Conservation (phyloP, 2,329 filamentous ascomycete species). For the Fusarium chlamydosporum region DNA sequence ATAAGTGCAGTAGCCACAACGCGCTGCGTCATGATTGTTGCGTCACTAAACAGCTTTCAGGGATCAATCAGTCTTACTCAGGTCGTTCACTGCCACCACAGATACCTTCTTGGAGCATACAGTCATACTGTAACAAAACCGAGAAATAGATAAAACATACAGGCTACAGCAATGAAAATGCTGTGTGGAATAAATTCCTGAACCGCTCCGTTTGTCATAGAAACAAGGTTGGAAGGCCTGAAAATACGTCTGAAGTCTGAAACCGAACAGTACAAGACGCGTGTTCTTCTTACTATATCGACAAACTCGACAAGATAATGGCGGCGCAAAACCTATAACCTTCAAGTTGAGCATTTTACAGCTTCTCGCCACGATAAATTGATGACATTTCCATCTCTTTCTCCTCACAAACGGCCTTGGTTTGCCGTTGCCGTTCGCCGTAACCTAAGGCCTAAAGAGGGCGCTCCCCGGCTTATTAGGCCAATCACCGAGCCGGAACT, state of each 20-base stretch:
- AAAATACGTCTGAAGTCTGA: background rate
- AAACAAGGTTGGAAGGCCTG: background rate
- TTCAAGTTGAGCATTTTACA: background rate
- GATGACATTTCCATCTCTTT: constrained; percentile 25
- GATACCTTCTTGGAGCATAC: constrained; percentile 1
- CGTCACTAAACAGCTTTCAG: constrained; percentile 36
- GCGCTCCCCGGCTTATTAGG: constrained; percentile 36
- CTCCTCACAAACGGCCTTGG: constrained; percentile 28
- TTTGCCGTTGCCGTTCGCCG: constrained; percentile 17
- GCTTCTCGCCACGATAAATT: constrained; percentile 31
- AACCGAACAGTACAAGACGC: background rate
- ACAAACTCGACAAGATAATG: background rate
- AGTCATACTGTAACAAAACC: background rate
- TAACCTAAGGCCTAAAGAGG: constrained; percentile 30
- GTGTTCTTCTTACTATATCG: background rate
- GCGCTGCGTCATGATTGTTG: constrained; percentile 39
- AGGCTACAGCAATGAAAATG: no score
- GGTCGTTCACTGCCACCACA: constrained; percentile 10
- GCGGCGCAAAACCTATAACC: background rate
- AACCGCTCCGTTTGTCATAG: background rate
- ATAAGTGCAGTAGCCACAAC: constrained; percentile 18
- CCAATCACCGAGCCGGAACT: constrained; percentile 53
- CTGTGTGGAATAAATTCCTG: background rate
- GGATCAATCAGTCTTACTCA: constrained; percentile 38
- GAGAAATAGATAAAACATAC: background rate